Base-by-base conservation (phyloP, 2,329 filamentous ascomycete species). In the Nigrograna mackinnonii region DNA sequence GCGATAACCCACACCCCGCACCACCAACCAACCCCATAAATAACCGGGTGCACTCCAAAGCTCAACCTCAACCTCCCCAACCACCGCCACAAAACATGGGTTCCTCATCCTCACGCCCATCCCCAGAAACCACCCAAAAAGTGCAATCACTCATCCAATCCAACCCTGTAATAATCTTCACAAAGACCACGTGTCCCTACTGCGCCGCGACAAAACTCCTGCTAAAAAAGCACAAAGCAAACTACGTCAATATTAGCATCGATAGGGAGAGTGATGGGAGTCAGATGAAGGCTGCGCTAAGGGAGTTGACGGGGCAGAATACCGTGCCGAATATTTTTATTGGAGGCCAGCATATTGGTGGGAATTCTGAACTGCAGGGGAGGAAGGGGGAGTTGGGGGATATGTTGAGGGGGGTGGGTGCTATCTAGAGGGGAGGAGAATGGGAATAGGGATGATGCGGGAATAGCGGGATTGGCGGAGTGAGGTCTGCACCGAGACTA, bases 251-350 rank as follows among this genome's bases (percentile, higher is more conserved):
- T 42, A 76, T 94, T 44, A 94, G 99, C 79, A 79, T 99, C 49
- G 91, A 99, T 74, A 74, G 91, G 75, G 79, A 89, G 56, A 77
- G 89, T 94, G 92, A 97, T 65, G 92, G 94, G 53, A 68, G 74
- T 54, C 90, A 78, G 11, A 83, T 99, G 63, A 94, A 99, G 78
- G 77, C 83, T 53, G 90, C 91, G 19, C 87, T 99, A 47, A 71
- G 82, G 56, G 80, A 92, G 52, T 82, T 97, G 60, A 89, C 84
- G 43, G 79, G 81, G 68, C 94, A 99, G 79, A 79, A 84, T 62
- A 92, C 89, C 60, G 94, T 99, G 5, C 94, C 94, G 61, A 97
- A 97, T 78, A 87, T 96, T 76, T 97, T 88, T 79, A 97, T 99
- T 73, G 76, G 76, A 58, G 76, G 91, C 76, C 77, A 95, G 77